phyloP scores from a whole-genome alignment of 2,329 filamentous ascomycete species.

The Thelonectria olida region DNA sequence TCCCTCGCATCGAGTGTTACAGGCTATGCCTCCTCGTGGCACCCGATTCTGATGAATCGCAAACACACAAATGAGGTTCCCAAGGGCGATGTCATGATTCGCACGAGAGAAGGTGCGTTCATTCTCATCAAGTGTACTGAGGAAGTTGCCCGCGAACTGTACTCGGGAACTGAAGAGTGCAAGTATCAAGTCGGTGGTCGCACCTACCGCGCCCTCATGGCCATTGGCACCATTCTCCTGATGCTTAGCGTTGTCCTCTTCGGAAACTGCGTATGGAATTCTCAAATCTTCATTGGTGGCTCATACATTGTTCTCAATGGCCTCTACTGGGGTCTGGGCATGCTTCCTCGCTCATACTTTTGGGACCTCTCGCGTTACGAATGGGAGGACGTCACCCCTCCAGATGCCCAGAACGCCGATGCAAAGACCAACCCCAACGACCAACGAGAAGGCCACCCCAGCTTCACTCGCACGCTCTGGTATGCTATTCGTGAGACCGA shows the following conservation, averaged over 20 bases:
- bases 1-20: constrained; percentile 62
- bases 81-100: constrained; percentile 67
- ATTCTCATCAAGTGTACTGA: constrained; percentile 66
- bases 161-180: constrained; percentile 69
- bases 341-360: constrained; percentile 58
- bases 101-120: constrained; percentile 68
- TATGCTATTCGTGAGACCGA: constrained; percentile 65
- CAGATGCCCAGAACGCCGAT: constrained; percentile 50
- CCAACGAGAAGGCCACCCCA: constrained; percentile 52
- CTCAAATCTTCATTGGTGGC: constrained; percentile 66
- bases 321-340: constrained; percentile 65
- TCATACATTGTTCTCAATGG: constrained; percentile 69
- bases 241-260: constrained; percentile 70
- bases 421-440: constrained; percentile 40
- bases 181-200: constrained; percentile 59
- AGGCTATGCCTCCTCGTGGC: constrained; percentile 67
- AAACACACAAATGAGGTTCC: constrained; percentile 59
- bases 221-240: constrained; percentile 65
- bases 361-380: constrained; percentile 68
- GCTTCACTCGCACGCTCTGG: constrained; percentile 67
- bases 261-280: constrained; percentile 69
- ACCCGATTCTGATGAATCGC: constrained; percentile 62
- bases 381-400: constrained; percentile 51
- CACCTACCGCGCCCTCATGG: constrained; percentile 64
- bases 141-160: constrained; percentile 69